Evolutionary conservation across 2,329 filamentous ascomycete genomes (phyloP), one percentile per base, ranked within the genome.

Genomic region (Lachnellula suecica): DNA sequence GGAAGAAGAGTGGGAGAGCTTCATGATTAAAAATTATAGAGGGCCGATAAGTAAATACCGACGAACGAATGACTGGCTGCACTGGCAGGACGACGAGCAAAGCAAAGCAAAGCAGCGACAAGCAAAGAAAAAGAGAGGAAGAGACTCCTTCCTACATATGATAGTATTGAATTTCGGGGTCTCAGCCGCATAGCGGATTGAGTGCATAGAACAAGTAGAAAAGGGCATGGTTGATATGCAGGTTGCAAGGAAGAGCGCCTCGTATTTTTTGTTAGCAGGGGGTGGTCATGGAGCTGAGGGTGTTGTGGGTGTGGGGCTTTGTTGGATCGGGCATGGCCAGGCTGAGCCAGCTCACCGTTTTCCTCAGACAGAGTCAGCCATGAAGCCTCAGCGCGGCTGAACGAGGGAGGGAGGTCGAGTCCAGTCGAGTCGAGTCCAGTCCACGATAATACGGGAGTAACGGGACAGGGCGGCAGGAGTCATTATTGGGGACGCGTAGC

Each of bases 21-120:
- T 59, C 62, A 64, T 64, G 49, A 61, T 62, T 58, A 57, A 27
- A 49, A 47, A 58, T 59, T 53, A 58, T 22, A 25, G 47, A 37
- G 25, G 27, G 37, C 29, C 17, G 19, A 52, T 44, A 49, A 51
- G 20, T 23, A 22, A 49, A 53, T 35, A 54, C 31, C 11, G 44
- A 48, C 38, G 57, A 59, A 59, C 54, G 58, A 60, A 53, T 56
- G 53, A 51, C 40, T 52, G 47, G 51, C 56, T 60, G 54, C 54
- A 54, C 56, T 60, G 46, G 56, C 54, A 60, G 47, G n/a, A 41
- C 37, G 41, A 43, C 42, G 49, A 31, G 43, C 8, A 22, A 31
- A 19, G 24, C 34, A 37, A 51, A 51, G 44, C 24, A 43, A 31
- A 49, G 46, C 24, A 41, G 23, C 44, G 22, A 35, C 24, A 45